Evolutionary conservation across 768 basidiomycete species (phyloP), one percentile per base, ranked within the genome.

Genomic region (Chalciporus piperatus): DNA sequence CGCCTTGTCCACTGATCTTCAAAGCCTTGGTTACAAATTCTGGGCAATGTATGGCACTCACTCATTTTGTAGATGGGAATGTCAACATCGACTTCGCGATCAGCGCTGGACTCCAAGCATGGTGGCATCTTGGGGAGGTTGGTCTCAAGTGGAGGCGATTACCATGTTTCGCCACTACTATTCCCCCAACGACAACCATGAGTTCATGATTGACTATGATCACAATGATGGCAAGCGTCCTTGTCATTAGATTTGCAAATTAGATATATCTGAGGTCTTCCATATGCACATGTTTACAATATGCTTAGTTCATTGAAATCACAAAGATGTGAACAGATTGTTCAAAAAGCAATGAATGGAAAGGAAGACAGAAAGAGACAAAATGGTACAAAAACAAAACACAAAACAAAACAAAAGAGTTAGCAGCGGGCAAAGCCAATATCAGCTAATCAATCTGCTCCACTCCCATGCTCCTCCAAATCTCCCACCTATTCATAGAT

Each of bases 61-160:
- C 50, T 61, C 60, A 25, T 61, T 61, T 41, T 52, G 58, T 22
- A 51, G 54, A 4, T 55, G 58, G 8, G 58, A 56, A 2, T 59
- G 60, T 43, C 60, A 61, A 50, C 47, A 61, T 30, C 48, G 55
- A 6, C 28, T 57, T 41, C 45, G 48, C 40, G 39, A 46, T 37
- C 47, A 55, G 37, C 38, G 41, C n/a, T 59, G 55, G 47, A 16
- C 54, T 12, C 41, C 50, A 30, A 51, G 41, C 22, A 57, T 54
- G 57, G 54, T 58, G 35, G 58, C 60, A 14, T 48, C 51, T 10
- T 62, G 59, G 61, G 59, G 59, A n/a, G 59, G 61, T 2, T 62
- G 61, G 61, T 62, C 58, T 17, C 54, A 58, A 35, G 27, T 61
- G 19, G 58, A 59, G 51, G 58, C 60, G 30, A 9, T 44, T 20